phyloP scores from a whole-genome alignment of 306 rosid genomes.

The Ochetophila trinervis region DNA sequence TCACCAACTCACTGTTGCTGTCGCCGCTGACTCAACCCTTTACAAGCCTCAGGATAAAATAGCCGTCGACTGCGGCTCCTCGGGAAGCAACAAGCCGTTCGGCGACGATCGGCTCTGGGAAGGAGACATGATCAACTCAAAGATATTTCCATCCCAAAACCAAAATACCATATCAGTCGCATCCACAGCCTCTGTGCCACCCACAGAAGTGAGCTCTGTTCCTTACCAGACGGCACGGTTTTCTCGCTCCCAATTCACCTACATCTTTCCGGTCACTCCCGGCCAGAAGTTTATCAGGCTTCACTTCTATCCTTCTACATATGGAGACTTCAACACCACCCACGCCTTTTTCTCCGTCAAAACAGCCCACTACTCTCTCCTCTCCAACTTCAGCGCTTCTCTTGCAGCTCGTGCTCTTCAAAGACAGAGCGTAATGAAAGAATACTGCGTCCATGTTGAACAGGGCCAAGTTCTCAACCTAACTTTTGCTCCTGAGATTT shows the following conservation, averaged over 20 bases:
- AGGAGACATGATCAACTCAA: constrained; percentile 21
- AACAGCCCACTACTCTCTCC: constrained; percentile 6
- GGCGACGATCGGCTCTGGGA: constrained; percentile 11
- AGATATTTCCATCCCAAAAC: not conserved
- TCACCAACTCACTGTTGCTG: too few species aligned
- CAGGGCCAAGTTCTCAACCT: constrained; percentile 14
- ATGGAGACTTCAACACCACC: too few species aligned
- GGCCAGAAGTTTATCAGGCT: constrained; percentile 54
- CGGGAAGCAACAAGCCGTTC: too few species aligned
- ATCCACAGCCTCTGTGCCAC: not conserved
- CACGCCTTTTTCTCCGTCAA: too few species aligned
- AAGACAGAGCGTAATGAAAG: accelerated
- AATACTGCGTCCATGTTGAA: constrained; percentile 14
- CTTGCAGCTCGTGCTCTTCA: not conserved
- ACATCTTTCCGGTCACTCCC: constrained; percentile 34
- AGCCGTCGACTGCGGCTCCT: too few species aligned
- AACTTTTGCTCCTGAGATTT: constrained; percentile 39
- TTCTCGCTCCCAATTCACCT: constrained; percentile 40
- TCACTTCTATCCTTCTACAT: constrained; percentile 2
- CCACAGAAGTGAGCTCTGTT: too few species aligned
- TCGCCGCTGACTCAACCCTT: too few species aligned
- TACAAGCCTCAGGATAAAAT: too few species aligned
- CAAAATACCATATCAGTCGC: not conserved
- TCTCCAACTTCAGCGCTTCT: constrained; percentile 14
- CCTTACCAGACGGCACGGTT: constrained; percentile 26